A percentile compares a stretch with the other conserved stretches of the same genome.
These are phyloP conservation scores for Aphanoascus verrucosus DNA, from an alignment of 2,329 filamentous ascomycete genomes.

Conservation along the genomic window DNA sequence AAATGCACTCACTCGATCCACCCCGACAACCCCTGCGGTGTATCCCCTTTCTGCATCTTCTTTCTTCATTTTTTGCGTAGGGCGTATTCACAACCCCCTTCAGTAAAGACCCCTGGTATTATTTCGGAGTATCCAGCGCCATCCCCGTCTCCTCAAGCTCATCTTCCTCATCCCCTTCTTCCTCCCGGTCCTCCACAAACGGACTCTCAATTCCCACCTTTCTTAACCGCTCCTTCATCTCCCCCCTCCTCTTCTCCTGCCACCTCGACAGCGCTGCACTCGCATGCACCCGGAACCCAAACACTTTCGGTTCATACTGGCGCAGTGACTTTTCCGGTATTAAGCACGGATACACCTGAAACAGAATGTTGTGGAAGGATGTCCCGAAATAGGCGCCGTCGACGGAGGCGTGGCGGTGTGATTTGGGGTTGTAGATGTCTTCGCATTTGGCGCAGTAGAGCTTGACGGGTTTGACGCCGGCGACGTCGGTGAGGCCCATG, in stretches of 20 bases:
- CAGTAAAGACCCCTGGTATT: background rate
- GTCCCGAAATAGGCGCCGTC: slow-evolving; percentile 98
- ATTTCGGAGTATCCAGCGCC: background rate
- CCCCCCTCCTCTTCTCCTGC: slow-evolving; percentile 72
- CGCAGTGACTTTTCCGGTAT: slow-evolving; percentile 75
- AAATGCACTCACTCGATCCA: no score
- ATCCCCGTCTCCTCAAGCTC: slow-evolving; percentile 10
- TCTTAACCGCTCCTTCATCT: slow-evolving; percentile 68
- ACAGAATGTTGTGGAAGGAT: slow-evolving; percentile 97
- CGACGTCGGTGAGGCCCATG: slow-evolving; percentile 83
- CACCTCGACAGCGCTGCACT: slow-evolving; percentile 78
- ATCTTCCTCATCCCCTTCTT: slow-evolving; percentile 15
- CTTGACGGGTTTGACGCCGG: slow-evolving; percentile 82
- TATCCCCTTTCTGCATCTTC: no score
- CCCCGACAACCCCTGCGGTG: no score
- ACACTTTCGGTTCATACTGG: slow-evolving; percentile 80
- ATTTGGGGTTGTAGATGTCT: slow-evolving; percentile 98
- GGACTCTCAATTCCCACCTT: slow-evolving; percentile 61
- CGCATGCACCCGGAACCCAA: slow-evolving; percentile 92
- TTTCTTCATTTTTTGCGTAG: no score
- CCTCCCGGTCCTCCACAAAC: slow-evolving; percentile 60
- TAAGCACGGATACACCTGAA: slow-evolving; percentile 91
- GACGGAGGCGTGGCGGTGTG: slow-evolving; percentile 84
- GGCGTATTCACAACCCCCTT: no score
- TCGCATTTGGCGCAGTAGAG: slow-evolving; percentile 96